A percentile compares a stretch with the other conserved stretches of the same genome.
phyloP scores from a whole-genome alignment of 345 rosid genomes.

The Brassica carinata region DNA sequence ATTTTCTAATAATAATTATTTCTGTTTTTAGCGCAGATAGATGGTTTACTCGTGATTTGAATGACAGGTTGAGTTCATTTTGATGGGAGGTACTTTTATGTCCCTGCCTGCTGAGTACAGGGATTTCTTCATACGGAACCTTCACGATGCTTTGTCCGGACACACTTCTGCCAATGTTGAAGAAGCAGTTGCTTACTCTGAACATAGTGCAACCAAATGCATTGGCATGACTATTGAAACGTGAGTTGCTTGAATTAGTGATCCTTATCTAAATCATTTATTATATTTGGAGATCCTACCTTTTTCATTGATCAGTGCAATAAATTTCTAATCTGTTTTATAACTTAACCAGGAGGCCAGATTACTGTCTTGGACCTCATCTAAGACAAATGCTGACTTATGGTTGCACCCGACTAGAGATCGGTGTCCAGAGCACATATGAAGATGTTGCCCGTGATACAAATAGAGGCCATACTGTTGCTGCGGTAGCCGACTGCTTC shows the following conservation, averaged over 20 bases:
- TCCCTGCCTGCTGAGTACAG: conserved; percentile 94
- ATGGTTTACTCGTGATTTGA: background rate
- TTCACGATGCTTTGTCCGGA: conserved; percentile 97
- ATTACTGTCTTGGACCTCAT: conserved; percentile 98
- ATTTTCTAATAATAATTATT: background rate
- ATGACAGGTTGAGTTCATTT: conserved; percentile 90
- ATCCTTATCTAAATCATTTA: background rate
- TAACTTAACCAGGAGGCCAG: conserved; percentile 78
- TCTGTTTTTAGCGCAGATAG: background rate
- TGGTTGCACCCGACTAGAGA: conserved; percentile 97
- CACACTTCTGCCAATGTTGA: conserved; percentile 93
- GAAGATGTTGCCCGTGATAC: conserved; percentile 99
- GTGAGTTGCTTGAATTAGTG: conserved; percentile 49
- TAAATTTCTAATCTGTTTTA: conserved; percentile 12
- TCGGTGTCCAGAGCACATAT: conserved; percentile 99
- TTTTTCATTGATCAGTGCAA: no score
- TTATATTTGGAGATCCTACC: no score
- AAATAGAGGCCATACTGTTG: conserved; percentile 96
- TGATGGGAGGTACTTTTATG: conserved; percentile 99
- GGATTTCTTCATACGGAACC: conserved; percentile 90
- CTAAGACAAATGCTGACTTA: conserved; percentile 93
- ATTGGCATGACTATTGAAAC: conserved; percentile 99
- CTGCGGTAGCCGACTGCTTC: conserved; percentile 99
- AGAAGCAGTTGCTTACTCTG: conserved; percentile 96
- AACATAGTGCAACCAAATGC: conserved; percentile 91